A percentile compares a stretch with the other conserved stretches of the same genome.
Evolutionary conservation across 768 basidiomycete species (phyloP).

Genomic region (Lentinula boryana): DNA sequence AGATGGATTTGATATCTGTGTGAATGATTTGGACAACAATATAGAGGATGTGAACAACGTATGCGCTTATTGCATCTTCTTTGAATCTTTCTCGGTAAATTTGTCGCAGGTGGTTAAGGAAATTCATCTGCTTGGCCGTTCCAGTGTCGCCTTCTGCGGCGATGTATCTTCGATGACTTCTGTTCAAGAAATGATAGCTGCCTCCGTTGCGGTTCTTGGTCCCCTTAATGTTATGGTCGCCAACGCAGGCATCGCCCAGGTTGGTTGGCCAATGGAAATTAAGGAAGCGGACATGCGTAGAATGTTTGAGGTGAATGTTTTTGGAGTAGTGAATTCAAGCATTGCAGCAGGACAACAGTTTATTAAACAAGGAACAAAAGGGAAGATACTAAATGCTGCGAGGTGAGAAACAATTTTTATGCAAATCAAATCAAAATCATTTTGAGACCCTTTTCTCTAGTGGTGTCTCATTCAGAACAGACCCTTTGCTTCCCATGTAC

Average conservation of each 20-base stretch:
- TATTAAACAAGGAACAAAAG: slow-evolving; percentile 28
- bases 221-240: slow-evolving; percentile 29
- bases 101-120: slow-evolving; percentile 6
- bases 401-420: neutral
- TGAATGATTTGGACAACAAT: slow-evolving; percentile 24
- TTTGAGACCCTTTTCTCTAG: neutral
- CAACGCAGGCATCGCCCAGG: slow-evolving; percentile 32
- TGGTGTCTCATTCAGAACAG: slow-evolving; percentile 1
- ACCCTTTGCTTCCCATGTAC: slow-evolving; percentile 7
- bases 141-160: neutral
- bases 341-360: slow-evolving; percentile 27
- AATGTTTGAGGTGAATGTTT: slow-evolving; percentile 22
- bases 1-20: slow-evolving; percentile 27
- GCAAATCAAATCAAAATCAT: neutral
- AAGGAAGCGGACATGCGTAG: slow-evolving; percentile 17
- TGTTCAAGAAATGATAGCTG: slow-evolving; percentile 4
- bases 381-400: slow-evolving; percentile 27
- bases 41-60: slow-evolving; percentile 10
- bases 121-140: slow-evolving; percentile 5
- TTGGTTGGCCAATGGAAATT: neutral
- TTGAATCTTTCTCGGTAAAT: neutral
- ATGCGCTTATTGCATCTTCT: neutral
- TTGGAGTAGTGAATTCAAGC: slow-evolving; percentile 26
- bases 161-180: slow-evolving; percentile 5
- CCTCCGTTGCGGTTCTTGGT: slow-evolving; percentile 9